These are phyloP conservation scores for Canavalia gladiata DNA, from an alignment of 306 rosid species.

Conservation along the genomic window DNA sequence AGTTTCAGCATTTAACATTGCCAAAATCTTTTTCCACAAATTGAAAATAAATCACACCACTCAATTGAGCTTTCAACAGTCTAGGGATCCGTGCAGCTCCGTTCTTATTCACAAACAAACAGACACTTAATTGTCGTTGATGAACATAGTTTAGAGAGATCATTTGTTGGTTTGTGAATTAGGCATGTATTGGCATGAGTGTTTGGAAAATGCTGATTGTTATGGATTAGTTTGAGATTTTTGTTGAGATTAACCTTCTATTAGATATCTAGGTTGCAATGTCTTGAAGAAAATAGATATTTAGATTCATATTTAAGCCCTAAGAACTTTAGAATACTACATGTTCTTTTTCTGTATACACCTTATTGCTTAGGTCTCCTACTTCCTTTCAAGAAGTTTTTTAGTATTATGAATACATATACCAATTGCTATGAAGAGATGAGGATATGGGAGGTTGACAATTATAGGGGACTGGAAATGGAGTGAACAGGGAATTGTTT, in stretches of 20 bases:
- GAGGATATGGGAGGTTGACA: constrained; percentile 23
- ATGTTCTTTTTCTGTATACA: neutral
- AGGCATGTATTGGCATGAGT: neutral
- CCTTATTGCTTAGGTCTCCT: neutral
- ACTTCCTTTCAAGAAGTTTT: neutral
- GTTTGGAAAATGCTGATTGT: neutral
- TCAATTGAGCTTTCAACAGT: too few relatives aligned
- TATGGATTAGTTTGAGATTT: constrained; percentile 2
- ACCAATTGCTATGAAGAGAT: neutral
- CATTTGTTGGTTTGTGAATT: constrained; percentile 16
- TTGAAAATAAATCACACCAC: too few relatives aligned
- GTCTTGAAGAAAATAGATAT: constrained; percentile 6
- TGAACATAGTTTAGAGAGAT: neutral
- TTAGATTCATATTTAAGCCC: neutral
- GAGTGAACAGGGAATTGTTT: neutral
- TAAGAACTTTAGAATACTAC: neutral
- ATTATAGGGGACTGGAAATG: neutral
- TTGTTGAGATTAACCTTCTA: neutral
- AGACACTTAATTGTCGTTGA: too few relatives aligned
- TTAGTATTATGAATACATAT: neutral
- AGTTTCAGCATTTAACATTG: too few relatives aligned
- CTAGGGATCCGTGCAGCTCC: too few relatives aligned
- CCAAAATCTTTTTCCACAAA: too few relatives aligned
- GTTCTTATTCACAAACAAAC: too few relatives aligned
- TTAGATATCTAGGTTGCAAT: neutral